A percentile compares a stretch with the other conserved stretches of the same genome.
Evolutionary conservation across 2,329 filamentous ascomycete species (phyloP).

Genomic region (Chalaropsis ovoidea): DNA sequence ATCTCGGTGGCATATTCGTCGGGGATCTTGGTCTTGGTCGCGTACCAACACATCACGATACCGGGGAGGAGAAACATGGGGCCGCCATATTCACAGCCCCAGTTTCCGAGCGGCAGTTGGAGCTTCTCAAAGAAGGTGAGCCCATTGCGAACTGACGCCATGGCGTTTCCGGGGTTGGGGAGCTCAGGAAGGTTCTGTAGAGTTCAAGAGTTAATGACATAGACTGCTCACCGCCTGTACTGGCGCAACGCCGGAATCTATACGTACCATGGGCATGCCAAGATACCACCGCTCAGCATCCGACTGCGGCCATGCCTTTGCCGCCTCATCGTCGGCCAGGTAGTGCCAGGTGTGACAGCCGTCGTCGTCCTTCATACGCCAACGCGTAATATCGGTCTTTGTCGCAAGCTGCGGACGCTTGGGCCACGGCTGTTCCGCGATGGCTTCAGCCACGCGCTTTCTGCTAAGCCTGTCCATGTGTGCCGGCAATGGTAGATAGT

Average conservation of each 20-base stretch:
- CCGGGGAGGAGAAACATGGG: constrained; percentile 92
- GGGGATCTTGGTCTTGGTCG: constrained; percentile 77
- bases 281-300: constrained; percentile 83
- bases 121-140: constrained; percentile 81
- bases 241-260: too few relatives aligned
- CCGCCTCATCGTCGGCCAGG: constrained; percentile 60
- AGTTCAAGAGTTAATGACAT: background rate
- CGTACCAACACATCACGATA: constrained; percentile 75
- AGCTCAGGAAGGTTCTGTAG: constrained; percentile 63
- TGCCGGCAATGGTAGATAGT: background rate
- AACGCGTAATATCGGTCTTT: constrained; percentile 69
- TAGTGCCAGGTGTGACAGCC: constrained; percentile 95
- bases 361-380: constrained; percentile 68
- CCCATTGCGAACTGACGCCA: constrained; percentile 72
- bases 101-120: constrained; percentile 80
- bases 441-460: constrained; percentile 38
- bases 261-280: constrained; percentile 61
- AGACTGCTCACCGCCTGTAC: constrained; percentile 3
- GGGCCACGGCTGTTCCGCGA: constrained; percentile 32
- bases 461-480: constrained; percentile 28
- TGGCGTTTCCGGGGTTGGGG: constrained; percentile 57
- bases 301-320: constrained; percentile 72
- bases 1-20: constrained; percentile 75
- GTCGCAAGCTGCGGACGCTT: constrained; percentile 42
- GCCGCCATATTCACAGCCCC: constrained; percentile 95